These are phyloP conservation scores for Trifolium fragiferum DNA, from an alignment of 306 rosid genomes.

Conservation along the genomic window DNA sequence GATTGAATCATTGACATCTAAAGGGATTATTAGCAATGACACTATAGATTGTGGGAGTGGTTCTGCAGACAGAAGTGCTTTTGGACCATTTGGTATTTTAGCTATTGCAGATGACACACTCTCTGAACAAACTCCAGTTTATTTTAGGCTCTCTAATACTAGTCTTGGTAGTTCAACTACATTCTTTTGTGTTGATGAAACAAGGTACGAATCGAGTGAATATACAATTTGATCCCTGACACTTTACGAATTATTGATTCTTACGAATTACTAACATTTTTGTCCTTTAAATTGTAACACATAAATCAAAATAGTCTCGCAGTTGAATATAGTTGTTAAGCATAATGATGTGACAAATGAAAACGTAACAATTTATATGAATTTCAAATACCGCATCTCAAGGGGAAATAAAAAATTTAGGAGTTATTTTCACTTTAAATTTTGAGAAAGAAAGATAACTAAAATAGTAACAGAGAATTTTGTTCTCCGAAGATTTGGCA, in stretches of 20 bases:
- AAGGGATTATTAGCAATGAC: constrained; percentile 2
- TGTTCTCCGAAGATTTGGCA: not conserved
- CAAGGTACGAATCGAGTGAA: constrained; percentile 48
- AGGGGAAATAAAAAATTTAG: too few relatives aligned
- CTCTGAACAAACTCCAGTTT: constrained; percentile 71
- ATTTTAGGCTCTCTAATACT: constrained; percentile 52
- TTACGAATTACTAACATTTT: too few relatives aligned
- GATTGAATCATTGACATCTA: constrained; percentile 42
- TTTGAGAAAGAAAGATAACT: too few relatives aligned
- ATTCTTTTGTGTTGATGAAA: constrained; percentile 71
- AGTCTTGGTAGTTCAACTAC: constrained; percentile 41
- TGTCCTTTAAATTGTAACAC: not conserved
- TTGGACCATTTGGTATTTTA: constrained; percentile 79
- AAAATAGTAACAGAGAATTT: not conserved
- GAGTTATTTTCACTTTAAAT: too few relatives aligned
- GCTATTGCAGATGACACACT: constrained; percentile 72
- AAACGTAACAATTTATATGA: not conserved
- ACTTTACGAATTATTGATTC: too few relatives aligned
- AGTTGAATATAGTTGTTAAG: too few relatives aligned
- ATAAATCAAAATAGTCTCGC: not conserved
- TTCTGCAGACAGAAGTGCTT: constrained; percentile 51
- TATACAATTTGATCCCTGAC: not conserved
- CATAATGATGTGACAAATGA: too few relatives aligned
- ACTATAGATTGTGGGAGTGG: constrained; percentile 62
- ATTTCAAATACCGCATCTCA: too few relatives aligned